phyloP scores from a whole-genome alignment of 208 protist genomes.

The Wallacemonas sp. region DNA sequence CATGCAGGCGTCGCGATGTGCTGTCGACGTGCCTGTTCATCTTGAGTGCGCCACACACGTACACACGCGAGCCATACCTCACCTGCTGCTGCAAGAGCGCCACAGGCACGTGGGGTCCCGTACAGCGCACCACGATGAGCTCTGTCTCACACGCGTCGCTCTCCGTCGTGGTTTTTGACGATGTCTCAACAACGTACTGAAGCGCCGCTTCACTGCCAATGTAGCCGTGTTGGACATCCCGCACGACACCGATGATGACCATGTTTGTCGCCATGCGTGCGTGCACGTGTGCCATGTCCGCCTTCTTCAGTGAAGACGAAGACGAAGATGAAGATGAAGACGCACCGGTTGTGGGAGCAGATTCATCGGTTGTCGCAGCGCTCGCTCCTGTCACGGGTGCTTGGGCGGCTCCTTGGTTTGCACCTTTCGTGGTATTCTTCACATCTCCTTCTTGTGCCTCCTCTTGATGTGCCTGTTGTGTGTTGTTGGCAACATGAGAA shows the following conservation, averaged over 20 bases:
- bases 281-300: slow-evolving; percentile 44
- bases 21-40: slow-evolving; percentile 76
- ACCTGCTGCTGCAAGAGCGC: slow-evolving; percentile 51
- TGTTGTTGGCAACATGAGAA: no score
- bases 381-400: no score
- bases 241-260: slow-evolving; percentile 56
- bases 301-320: not conserved
- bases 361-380: no score
- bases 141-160: slow-evolving; percentile 39
- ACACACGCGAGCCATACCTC: slow-evolving; percentile 41
- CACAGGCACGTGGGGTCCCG: slow-evolving; percentile 46
- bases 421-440: no score
- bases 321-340: slow-evolving; percentile 1
- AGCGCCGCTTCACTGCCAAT: slow-evolving; percentile 40
- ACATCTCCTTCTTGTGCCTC: no score
- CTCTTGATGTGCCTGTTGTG: no score
- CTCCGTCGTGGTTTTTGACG: not conserved
- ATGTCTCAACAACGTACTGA: slow-evolving; percentile 61
- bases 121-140: slow-evolving; percentile 74
- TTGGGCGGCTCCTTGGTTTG: no score
- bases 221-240: slow-evolving; percentile 75
- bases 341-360: no score
- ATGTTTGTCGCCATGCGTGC: slow-evolving; percentile 57
- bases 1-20: slow-evolving; percentile 62
- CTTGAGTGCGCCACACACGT: slow-evolving; percentile 62